Conservation (phyloP, 2,329 filamentous ascomycete species). For the Botrytis medusae region DNA sequence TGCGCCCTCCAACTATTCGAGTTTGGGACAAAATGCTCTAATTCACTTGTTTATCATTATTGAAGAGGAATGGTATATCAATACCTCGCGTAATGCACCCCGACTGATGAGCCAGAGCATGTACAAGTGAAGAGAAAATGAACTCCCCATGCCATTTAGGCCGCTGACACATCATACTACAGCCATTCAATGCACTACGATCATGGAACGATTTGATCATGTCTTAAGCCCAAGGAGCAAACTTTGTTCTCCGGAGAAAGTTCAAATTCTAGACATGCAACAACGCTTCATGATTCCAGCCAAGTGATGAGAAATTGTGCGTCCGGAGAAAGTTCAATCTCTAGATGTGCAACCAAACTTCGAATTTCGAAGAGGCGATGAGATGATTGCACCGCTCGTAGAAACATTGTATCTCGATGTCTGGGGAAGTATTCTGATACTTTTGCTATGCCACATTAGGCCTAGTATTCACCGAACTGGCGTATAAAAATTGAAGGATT, state of each 20-base stretch:
- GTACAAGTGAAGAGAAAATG: not conserved
- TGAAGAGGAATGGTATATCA: not conserved
- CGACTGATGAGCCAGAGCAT: no score
- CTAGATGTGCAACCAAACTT: not conserved
- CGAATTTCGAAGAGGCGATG: not conserved
- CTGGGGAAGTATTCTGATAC: no score
- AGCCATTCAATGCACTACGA: not conserved
- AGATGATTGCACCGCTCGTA: not conserved
- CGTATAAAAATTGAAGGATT: not conserved
- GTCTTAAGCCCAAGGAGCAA: not conserved
- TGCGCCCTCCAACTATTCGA: not conserved
- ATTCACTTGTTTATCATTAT: not conserved
- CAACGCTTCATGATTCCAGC: no score
- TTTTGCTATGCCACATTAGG: not conserved
- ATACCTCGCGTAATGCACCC: not conserved
- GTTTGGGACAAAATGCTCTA: not conserved
- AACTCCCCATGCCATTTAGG: not conserved
- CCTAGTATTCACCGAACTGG: not conserved
- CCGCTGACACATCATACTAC: not conserved
- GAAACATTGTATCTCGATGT: not conserved
- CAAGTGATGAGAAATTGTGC: not conserved
- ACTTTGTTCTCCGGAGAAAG: not conserved
- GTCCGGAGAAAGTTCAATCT: not conserved
- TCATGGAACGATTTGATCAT: not conserved
- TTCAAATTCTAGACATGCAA: not conserved